Conservation (phyloP, 495 filamentous ascomycete genomes). For the Tetracladium setigerum region DNA sequence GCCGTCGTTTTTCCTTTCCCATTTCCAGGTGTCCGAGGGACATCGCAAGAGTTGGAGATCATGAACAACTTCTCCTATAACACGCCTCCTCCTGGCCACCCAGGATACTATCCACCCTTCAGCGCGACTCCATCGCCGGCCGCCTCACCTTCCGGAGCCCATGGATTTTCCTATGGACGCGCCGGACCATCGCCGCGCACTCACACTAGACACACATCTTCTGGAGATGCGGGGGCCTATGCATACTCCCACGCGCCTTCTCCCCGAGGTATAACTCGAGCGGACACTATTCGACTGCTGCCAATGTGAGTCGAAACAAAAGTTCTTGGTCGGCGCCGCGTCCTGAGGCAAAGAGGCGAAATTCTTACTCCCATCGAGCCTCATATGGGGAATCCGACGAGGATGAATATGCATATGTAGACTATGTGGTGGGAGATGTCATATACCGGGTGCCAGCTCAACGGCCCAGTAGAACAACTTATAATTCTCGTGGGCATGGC, state of each 20-base stretch:
- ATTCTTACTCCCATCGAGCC: constrained; percentile 41
- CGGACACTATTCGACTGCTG: constrained; percentile 26
- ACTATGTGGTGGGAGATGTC: constrained; percentile 32
- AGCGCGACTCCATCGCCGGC: constrained; percentile 23
- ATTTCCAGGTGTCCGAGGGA: constrained; percentile 18
- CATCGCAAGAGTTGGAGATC: constrained; percentile 25
- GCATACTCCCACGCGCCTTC: constrained; percentile 16
- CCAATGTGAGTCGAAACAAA: constrained; percentile 27
- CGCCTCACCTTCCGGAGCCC: constrained; percentile 19
- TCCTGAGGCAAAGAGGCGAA: constrained; percentile 18
- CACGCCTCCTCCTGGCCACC: constrained; percentile 14
- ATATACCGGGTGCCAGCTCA: constrained; percentile 33
- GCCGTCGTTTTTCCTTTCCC: constrained; percentile 13
- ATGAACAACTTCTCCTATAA: constrained; percentile 18
- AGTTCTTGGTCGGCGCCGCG: constrained; percentile 22
- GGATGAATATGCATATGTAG: constrained; percentile 48
- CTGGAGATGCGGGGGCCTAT: constrained; percentile 19
- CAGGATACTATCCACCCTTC: constrained; percentile 15
- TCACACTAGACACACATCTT: constrained; percentile 19
- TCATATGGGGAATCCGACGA: constrained; percentile 54
- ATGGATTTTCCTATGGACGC: constrained; percentile 12
- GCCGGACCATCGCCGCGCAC: constrained; percentile 17
- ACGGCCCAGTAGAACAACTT: constrained; percentile 20
- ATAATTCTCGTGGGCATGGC: constrained; percentile 41
- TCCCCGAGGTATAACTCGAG: constrained; percentile 23